Evolutionary conservation across 1,284 basidiomycete genomes (phyloP).

Genomic region (Moesziomyces sp.): DNA sequence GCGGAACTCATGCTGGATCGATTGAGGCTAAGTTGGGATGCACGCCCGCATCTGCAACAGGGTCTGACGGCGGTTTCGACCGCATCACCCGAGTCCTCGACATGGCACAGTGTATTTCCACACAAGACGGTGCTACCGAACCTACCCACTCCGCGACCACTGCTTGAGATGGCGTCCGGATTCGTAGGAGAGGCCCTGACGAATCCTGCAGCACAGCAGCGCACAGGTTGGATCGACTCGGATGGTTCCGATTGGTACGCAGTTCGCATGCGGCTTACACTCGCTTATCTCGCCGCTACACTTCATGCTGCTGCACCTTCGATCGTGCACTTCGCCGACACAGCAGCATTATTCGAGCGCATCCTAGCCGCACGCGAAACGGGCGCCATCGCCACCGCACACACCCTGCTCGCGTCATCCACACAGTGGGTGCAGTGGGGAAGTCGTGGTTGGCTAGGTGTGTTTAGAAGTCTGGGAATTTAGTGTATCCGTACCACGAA

Average conservation of each 20-base stretch:
- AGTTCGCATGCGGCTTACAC: constrained; percentile 6
- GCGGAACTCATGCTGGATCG: constrained; percentile 7
- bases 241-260: constrained; percentile 38
- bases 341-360: constrained; percentile 8
- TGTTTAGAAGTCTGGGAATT: constrained; percentile 26
- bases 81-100: constrained; percentile 7
- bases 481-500: constrained; percentile 34
- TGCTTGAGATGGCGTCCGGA: constrained; percentile 9
- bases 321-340: constrained; percentile 10
- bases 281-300: constrained; percentile 22
- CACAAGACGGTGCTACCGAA: constrained; percentile 17
- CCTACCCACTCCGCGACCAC: constrained; percentile 20
- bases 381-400: constrained; percentile 11
- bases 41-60: constrained; percentile 16
- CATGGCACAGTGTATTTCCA: constrained; percentile 15
- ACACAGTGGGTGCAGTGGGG: constrained; percentile 38
- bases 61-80: constrained; percentile 25
- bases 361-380: constrained; percentile 14
- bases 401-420: not conserved
- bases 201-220: constrained; percentile 1
- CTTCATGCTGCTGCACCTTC: constrained; percentile 19
- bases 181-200: constrained; percentile 13
- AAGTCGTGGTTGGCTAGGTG: constrained; percentile 39
- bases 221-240: constrained; percentile 21
- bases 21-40: constrained; percentile 8